A percentile compares a stretch with the other conserved stretches of the same genome.
Evolutionary conservation across 2,329 filamentous ascomycete genomes (phyloP).

Genomic region (Reticulascus tulasneorum): DNA sequence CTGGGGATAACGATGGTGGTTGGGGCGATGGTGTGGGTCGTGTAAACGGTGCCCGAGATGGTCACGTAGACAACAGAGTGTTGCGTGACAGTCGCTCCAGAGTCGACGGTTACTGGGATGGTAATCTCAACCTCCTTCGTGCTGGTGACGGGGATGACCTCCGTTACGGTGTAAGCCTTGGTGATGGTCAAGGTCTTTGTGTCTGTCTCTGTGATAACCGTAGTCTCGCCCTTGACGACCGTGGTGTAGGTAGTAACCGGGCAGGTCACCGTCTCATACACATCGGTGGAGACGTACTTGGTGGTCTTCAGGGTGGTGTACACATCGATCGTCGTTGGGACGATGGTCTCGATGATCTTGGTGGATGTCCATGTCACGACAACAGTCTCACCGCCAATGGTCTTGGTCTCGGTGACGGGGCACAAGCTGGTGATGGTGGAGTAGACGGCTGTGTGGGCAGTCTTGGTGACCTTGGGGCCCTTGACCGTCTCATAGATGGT

Average conservation of each 20-base stretch:
- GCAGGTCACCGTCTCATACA: slow-evolving; percentile 33
- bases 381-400: slow-evolving; percentile 35
- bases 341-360: slow-evolving; percentile 26
- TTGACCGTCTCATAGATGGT: slow-evolving; percentile 30
- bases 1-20: slow-evolving; percentile 25
- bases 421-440: slow-evolving; percentile 40
- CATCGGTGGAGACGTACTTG: slow-evolving; percentile 27
- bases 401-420: slow-evolving; percentile 41
- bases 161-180: slow-evolving; percentile 30
- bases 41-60: slow-evolving; percentile 21
- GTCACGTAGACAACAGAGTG: slow-evolving; percentile 26
- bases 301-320: slow-evolving; percentile 32
- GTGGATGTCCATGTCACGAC: slow-evolving; percentile 37
- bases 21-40: slow-evolving; percentile 19
- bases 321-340: slow-evolving; percentile 24
- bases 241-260: slow-evolving; percentile 38
- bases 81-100: slow-evolving; percentile 28
- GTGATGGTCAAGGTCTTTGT: slow-evolving; percentile 34
- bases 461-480: slow-evolving; percentile 31
- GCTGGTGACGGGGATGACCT: slow-evolving; percentile 36
- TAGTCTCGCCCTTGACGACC: slow-evolving; percentile 28
- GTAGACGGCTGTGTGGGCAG: slow-evolving; percentile 32
- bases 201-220: slow-evolving; percentile 37
- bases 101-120: slow-evolving; percentile 27
- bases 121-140: slow-evolving; percentile 36